Base-by-base conservation (phyloP, 305 asterid species). In the Striga hermonthica region DNA sequence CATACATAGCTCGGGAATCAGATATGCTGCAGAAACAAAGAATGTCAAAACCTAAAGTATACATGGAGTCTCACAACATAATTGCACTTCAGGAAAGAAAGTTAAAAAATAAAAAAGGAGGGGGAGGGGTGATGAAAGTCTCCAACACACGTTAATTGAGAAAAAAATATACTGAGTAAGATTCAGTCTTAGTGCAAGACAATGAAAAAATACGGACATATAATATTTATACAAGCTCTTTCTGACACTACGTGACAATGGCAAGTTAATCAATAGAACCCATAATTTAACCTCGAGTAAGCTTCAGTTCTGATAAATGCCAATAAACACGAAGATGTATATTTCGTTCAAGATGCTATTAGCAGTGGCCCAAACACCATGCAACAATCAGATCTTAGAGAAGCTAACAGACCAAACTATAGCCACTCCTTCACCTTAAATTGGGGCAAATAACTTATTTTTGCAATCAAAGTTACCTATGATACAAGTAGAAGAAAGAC, bases 401-500 rank as follows among this genome's bases (percentile, higher is more conserved):
- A 49, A 65, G 47, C 61, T 11, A 41, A 41, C 45, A 9, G 41
- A 76, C 65, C 36, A 14, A 61, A 64, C 28, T 47, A 16, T 7
- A 64, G 61, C 22, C 55, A 63, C 36, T 16, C 9, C 15, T 66
- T 38, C 65, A 35, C 14, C 58, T 54, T 54, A 37, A 41, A 58
- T 58, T 45, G 60, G 52, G 47, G 45, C 60, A 22, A 67, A 65
- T 36, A 61, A 28, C 60, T 57, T 48, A 45, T 22, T 62, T 65
- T 45, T 38, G 37, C 12, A 28, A 56, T 37, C 41, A 52, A 52
- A 50, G 11, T 78, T 75, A 88, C 99, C 99, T 94, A 74, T 90
- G 96, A 82, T 94, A 90, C 75, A 94, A 79, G 82, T 85, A 94
- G 79, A 90, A 87, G 85, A 86, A 94, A 69, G 92, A 66, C 70